Percentiles rank a stretch among this genome's conserved stretches.
These are phyloP conservation scores for Juncus effusus DNA, from an alignment of 176 grass and related monocot species.

Conservation along the genomic window DNA sequence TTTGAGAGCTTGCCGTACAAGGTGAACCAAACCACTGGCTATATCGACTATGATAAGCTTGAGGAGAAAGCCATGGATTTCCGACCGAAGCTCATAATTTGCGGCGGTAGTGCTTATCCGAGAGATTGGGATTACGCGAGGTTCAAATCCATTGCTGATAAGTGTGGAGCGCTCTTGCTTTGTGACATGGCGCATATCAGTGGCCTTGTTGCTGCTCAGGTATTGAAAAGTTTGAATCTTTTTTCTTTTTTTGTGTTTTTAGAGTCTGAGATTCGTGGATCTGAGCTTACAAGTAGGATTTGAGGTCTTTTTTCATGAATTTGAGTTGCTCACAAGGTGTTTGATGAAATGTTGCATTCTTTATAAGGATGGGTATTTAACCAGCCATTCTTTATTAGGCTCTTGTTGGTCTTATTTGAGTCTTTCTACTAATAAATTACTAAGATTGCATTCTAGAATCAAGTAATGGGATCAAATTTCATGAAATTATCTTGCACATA, in stretches of 20 bases:
- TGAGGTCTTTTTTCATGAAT: conserved; percentile 1
- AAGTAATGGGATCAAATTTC: not conserved
- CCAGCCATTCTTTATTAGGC: not conserved
- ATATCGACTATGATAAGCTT: conserved; percentile 91
- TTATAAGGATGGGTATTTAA: not conserved
- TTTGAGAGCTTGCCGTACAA: conserved; percentile 96
- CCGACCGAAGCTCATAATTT: conserved; percentile 98
- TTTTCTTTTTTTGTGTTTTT: conserved; percentile 5
- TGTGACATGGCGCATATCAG: conserved; percentile 99
- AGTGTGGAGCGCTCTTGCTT: conserved; percentile 78
- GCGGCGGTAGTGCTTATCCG: conserved; percentile 89
- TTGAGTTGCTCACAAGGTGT: conserved; percentile 12
- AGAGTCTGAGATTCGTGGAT: conserved; percentile 20
- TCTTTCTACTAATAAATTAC: not conserved
- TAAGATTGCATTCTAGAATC: not conserved
- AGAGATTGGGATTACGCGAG: conserved; percentile 96
- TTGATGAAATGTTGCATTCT: not conserved
- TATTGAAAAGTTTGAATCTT: conserved; percentile 22
- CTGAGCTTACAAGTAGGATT: not conserved
- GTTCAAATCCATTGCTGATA: conserved; percentile 81
- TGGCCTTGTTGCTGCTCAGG: conserved; percentile 83
- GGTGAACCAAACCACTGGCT: conserved; percentile 58
- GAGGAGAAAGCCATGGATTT: conserved; percentile 99
- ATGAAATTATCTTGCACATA: conserved; percentile 15
- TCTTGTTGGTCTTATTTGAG: not conserved